Conservation (phyloP, 768 basidiomycete species). For the Melanogaster broomeanus region DNA sequence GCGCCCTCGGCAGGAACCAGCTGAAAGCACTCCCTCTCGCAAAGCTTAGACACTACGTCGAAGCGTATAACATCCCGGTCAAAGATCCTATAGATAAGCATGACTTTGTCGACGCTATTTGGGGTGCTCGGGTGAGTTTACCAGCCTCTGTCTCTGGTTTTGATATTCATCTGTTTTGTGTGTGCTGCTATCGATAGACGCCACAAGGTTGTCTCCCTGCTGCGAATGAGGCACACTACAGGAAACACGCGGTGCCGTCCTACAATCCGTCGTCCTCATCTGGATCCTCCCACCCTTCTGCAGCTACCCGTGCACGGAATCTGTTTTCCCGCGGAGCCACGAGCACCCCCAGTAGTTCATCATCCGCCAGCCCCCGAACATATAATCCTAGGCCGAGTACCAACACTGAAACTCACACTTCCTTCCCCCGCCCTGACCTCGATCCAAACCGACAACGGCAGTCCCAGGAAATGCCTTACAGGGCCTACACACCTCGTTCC, state of each 20-base stretch:
- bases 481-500: slow-evolving; percentile 17
- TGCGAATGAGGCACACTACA: slow-evolving; percentile 55
- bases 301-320: slow-evolving; percentile 14
- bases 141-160: not conserved
- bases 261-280: slow-evolving; percentile 1
- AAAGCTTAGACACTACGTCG: slow-evolving; percentile 69
- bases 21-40: slow-evolving; percentile 57
- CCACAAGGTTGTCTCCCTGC: slow-evolving; percentile 61
- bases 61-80: slow-evolving; percentile 66
- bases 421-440: slow-evolving; percentile 67
- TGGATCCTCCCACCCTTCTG: slow-evolving; percentile 12
- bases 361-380: not conserved
- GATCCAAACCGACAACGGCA: slow-evolving; percentile 44
- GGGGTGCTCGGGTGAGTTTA: slow-evolving; percentile 50
- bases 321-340: slow-evolving; percentile 11
- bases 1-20: slow-evolving; percentile 60
- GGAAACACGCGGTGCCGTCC: slow-evolving; percentile 29
- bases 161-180: not conserved
- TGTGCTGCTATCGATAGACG: slow-evolving; percentile 37
- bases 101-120: slow-evolving; percentile 68
- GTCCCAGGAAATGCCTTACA: slow-evolving; percentile 14
- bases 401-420: slow-evolving; percentile 28
- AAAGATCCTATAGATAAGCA: slow-evolving; percentile 74
- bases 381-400: not conserved
- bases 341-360: not conserved